phyloP scores from a whole-genome alignment of 2,329 filamentous ascomycete genomes.

The Aureobasidium sp. region DNA sequence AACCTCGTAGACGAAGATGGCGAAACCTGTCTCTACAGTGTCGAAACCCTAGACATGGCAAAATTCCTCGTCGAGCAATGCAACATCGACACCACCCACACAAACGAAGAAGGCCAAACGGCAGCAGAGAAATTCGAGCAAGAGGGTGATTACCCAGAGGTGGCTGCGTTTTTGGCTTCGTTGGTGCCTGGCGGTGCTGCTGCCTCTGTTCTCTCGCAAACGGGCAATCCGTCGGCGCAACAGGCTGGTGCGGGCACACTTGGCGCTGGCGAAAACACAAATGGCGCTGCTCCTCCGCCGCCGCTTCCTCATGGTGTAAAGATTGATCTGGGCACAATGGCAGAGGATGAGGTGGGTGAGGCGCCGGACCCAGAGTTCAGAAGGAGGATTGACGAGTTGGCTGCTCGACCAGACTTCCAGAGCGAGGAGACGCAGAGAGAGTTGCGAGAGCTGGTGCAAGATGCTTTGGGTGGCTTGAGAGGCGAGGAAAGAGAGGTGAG shows the following conservation, averaged over 20 bases:
- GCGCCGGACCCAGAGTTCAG: conserved; percentile 74
- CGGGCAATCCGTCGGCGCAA: conserved; percentile 18
- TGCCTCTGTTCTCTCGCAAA: conserved; percentile 24
- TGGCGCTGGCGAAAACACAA: conserved; percentile 16
- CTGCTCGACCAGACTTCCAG: conserved; percentile 73
- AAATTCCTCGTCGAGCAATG: conserved; percentile 76
- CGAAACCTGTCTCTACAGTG: conserved; percentile 92
- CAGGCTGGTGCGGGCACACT: conserved; percentile 29
- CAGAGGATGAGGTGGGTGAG: conserved; percentile 46
- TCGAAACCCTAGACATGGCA: conserved; percentile 72
- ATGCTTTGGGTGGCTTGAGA: conserved; percentile 52
- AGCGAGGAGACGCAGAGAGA: conserved; percentile 71
- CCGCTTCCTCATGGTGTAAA: conserved; percentile 67
- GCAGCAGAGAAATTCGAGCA: conserved; percentile 71
- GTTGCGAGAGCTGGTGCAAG: conserved; percentile 68
- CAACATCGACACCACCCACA: conserved; percentile 55
- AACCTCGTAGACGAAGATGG: conserved; percentile 83
- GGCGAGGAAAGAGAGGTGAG: not conserved
- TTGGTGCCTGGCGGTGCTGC: conserved; percentile 20
- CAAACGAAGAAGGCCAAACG: conserved; percentile 67
- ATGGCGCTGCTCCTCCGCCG: conserved; percentile 41
- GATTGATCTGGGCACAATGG: conserved; percentile 69
- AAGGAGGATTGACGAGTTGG: conserved; percentile 80
- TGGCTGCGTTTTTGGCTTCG: conserved; percentile 60
- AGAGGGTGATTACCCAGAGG: conserved; percentile 69